These are phyloP conservation scores for Solanum paucissectum DNA, from an alignment of 257 asterid genomes.

Conservation along the genomic window DNA sequence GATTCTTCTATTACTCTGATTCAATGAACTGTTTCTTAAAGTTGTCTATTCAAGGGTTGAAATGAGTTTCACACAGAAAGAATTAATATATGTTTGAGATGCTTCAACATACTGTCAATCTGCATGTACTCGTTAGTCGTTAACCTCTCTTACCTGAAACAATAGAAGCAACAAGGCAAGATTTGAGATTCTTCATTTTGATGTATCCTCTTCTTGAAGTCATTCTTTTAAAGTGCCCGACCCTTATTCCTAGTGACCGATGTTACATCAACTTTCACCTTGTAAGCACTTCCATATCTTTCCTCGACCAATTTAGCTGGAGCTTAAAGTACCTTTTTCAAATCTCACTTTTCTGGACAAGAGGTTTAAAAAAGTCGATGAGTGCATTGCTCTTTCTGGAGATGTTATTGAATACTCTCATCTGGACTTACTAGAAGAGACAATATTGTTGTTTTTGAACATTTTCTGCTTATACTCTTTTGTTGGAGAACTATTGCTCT, in stretches of 20 bases:
- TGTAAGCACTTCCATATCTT: not conserved
- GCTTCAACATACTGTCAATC: not conserved
- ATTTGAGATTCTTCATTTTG: slow-evolving; percentile 25
- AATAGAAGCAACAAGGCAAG: slow-evolving; percentile 38
- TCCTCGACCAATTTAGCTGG: not conserved
- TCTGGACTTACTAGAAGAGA: not conserved
- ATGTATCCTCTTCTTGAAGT: slow-evolving; percentile 39
- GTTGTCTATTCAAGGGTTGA: not conserved
- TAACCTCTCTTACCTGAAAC: slow-evolving; percentile 8
- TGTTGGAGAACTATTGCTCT: not conserved
- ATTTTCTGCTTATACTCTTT: not conserved
- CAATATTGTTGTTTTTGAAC: not conserved
- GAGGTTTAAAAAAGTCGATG: slow-evolving; percentile 28
- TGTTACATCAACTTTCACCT: slow-evolving; percentile 5
- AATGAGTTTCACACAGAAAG: not conserved
- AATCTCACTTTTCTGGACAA: slow-evolving; percentile 27
- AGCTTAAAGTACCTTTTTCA: slow-evolving; percentile 27
- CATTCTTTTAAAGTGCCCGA: not conserved
- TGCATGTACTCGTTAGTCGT: not conserved
- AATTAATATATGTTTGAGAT: not conserved
- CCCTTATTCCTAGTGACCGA: slow-evolving; percentile 50
- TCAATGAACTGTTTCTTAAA: not conserved
- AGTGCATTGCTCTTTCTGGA: slow-evolving; percentile 26
- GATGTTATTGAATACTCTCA: not conserved
- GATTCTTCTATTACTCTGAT: not conserved